Base-by-base conservation (phyloP, 139 green algal species). In the Eudorina sp. region DNA sequence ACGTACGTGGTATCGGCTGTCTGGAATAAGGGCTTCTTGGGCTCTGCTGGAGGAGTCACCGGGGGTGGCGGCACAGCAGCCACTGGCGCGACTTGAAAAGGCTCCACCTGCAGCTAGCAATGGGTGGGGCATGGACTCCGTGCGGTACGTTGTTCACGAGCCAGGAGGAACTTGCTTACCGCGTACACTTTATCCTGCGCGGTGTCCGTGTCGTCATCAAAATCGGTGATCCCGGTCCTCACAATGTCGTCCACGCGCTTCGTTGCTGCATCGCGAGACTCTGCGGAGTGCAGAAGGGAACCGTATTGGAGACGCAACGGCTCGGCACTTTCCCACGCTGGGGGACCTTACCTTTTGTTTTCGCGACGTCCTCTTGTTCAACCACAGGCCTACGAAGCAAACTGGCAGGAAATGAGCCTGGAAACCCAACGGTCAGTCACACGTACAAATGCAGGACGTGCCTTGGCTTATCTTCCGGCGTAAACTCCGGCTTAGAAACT, bases 381-480 rank as follows among this genome's bases (percentile, higher is more conserved):
- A 5, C 36, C 38, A 40, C 8, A 29, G 23, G 70, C 38, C 70
- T 79, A 34, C 66, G 55, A 53, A 21, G 70, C n/a, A n/a, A n/a
- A n/a, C n/a, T n/a, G n/a, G n/a, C n/a, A n/a, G n/a, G n/a, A n/a
- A n/a, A 58, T 36, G 16, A 76, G 34, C 36, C 18, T 76, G 41
- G 45, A 46, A 62, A n/a, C 18, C 27, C 29, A 64, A 64, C 45
- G 46, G 74, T 82, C 74, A 13, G 45, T 18, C 74, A 66, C 18
- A n/a, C n/a, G n/a, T n/a, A n/a, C n/a, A n/a, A 25, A 7, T 45
- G 46, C 70, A 53, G 16, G 34, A 79, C 70, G 34, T 75, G 70
- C 70, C 74, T 43, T 82, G 51, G 51, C 36, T 83, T 83, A 31
- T 29, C 69, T 48, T 83, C 76, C 23, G 76, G 76, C n/a, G 76